Base-by-base conservation (phyloP, 1,284 basidiomycete genomes). In the Irpex sp. region DNA sequence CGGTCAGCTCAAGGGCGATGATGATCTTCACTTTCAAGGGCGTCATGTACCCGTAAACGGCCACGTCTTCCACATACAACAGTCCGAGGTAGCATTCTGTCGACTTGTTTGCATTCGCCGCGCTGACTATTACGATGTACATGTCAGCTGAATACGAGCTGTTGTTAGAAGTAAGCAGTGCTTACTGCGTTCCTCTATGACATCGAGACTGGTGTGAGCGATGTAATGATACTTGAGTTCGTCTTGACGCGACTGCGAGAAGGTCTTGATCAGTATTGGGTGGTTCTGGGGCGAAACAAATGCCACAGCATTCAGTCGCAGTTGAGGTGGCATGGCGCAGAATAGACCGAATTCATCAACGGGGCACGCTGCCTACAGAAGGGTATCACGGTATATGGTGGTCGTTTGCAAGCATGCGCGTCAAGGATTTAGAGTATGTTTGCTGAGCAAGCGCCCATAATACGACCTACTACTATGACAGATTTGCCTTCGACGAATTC, bases 221-320 rank as follows among this genome's bases (percentile, higher is more conserved):
- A 91, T 85, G 66, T 91, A 92, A 72, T 92, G 89, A 66, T 90
- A 91, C 69, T 91, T 92, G 63, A 91, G 79, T 59, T 87, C 85
- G 67, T 89, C 85, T 64, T 85, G 82, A 60, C 81, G 80, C 3
- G 69, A 66, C 56, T 70, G 69, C n/a, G 78, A 74, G 70, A 90
- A 90, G 1, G 85, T 84, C 55, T 85, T 85, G 61, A 92, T 82
- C 65, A 92, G 78, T 62, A 92, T 90, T 16, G 90, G 90, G 63
- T 91, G 85, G 69, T 90, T 91, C 69, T 89, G 86, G 3, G 90
- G 82, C 2, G 90, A 91, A 52, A 92, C 85, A 71, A 90, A 91
- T 21, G 90, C 89, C 55, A 90, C 87, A 37, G 89, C 89, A 70
- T 89, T 88, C 63, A 91, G 73, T 61, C 83, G 84, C 56, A 89